Evolutionary conservation across 345 rosid species (phyloP).

Genomic region (Salix suchowensis): DNA sequence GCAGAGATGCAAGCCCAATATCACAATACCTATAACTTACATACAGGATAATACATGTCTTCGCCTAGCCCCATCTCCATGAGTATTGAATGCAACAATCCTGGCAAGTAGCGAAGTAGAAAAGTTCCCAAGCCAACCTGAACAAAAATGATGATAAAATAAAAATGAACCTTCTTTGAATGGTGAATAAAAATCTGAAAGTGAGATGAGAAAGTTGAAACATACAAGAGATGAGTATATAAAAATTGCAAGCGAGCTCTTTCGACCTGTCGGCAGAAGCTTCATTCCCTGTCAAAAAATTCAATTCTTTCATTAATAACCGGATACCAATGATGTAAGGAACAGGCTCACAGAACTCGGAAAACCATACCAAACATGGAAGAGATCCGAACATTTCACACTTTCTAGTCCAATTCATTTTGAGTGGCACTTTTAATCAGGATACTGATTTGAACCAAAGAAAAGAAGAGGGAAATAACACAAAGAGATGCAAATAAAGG

Average conservation of each 20-base stretch:
- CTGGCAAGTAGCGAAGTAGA: conserved; percentile 70
- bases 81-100: conserved; percentile 52
- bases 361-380: no score
- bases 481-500: neutral
- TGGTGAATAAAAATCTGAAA: neutral
- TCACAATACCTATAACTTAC: conserved; percentile 48
- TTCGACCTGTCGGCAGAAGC: conserved; percentile 83
- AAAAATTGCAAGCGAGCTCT: conserved; percentile 73
- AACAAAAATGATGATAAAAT: neutral
- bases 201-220: conserved; percentile 8
- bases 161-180: neutral
- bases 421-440: neutral
- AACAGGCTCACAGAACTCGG: neutral
- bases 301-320: neutral
- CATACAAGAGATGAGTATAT: conserved; percentile 74
- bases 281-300: conserved; percentile 74
- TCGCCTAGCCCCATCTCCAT: conserved; percentile 77
- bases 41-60: conserved; percentile 98
- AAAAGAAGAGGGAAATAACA: neutral
- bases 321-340: neutral
- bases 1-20: neutral
- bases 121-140: conserved; percentile 91
- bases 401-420: neutral
- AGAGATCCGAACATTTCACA: neutral
- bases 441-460: neutral